Evolutionary conservation across 2,329 filamentous ascomycete genomes (phyloP).

Genomic region (Dactylellina cionopaga): DNA sequence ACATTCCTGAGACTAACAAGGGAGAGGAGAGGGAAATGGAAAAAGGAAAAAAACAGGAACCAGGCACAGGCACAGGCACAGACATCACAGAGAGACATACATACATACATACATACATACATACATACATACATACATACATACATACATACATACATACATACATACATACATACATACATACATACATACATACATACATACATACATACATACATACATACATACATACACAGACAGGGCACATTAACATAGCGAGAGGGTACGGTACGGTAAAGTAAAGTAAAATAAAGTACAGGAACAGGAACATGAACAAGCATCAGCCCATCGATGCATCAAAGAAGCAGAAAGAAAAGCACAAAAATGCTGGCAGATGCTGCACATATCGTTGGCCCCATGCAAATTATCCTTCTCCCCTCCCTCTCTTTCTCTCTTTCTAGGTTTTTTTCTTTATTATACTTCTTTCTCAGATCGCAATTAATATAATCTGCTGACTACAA

Average conservation of each 20-base stretch:
- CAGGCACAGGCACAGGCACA: constrained; percentile 7
- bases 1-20: constrained; percentile 31
- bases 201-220: too few species aligned
- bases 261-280: background rate
- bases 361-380: constrained; percentile 17
- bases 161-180: too few species aligned
- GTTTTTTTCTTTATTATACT: background rate
- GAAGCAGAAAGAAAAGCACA: background rate
- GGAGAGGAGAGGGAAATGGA: background rate
- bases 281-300: constrained; percentile 6
- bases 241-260: too few species aligned
- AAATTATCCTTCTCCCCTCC: background rate
- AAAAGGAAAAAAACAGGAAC: constrained; percentile 26
- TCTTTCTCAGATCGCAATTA: background rate
- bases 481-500: background rate
- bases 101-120: too few species aligned
- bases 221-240: too few species aligned
- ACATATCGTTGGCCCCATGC: constrained; percentile 13
- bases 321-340: too few species aligned
- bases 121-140: too few species aligned
- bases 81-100: background rate
- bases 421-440: background rate
- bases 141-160: too few species aligned
- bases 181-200: too few species aligned
- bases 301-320: constrained; percentile 26